phyloP scores from a whole-genome alignment of 257 asterid species.

The Buddleja alternifolia region DNA sequence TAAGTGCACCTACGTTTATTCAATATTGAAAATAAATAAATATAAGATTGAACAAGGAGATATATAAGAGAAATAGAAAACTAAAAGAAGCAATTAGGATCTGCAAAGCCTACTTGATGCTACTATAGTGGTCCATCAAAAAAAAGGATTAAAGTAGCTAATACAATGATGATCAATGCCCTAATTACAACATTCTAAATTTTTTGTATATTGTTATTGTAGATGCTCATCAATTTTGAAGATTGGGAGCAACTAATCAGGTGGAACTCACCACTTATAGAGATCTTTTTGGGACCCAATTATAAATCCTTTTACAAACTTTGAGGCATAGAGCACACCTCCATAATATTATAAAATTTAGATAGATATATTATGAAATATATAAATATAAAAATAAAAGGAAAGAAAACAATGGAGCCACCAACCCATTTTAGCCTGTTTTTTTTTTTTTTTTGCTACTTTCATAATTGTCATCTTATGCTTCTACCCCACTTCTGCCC shows the following conservation, averaged over 20 bases:
- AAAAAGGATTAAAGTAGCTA: slow-evolving; percentile 41
- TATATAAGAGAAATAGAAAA: neutral
- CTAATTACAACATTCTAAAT: slow-evolving; percentile 19
- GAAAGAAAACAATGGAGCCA: slow-evolving; percentile 28
- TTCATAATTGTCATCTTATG: slow-evolving; percentile 48
- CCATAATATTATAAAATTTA: neutral
- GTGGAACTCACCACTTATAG: slow-evolving; percentile 32
- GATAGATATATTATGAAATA: slow-evolving; percentile 14
- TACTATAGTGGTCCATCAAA: slow-evolving; percentile 43
- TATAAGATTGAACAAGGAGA: neutral
- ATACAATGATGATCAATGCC: slow-evolving; percentile 47
- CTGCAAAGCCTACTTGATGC: slow-evolving; percentile 26
- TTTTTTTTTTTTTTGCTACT: slow-evolving; percentile 30
- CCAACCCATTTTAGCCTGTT: slow-evolving; percentile 53
- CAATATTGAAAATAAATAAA: neutral
- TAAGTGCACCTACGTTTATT: no score
- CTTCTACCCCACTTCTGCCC: slow-evolving; percentile 33
- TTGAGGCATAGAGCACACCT: slow-evolving; percentile 50
- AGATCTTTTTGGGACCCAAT: slow-evolving; percentile 59
- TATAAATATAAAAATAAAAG: slow-evolving; percentile 15
- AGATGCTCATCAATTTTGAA: slow-evolving; percentile 36
- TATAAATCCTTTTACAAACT: slow-evolving; percentile 44
- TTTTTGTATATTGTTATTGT: no score
- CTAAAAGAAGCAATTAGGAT: slow-evolving; percentile 19
- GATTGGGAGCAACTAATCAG: slow-evolving; percentile 31